Base-by-base conservation (phyloP, 768 basidiomycete genomes). In the Leccinum barrowsii region DNA sequence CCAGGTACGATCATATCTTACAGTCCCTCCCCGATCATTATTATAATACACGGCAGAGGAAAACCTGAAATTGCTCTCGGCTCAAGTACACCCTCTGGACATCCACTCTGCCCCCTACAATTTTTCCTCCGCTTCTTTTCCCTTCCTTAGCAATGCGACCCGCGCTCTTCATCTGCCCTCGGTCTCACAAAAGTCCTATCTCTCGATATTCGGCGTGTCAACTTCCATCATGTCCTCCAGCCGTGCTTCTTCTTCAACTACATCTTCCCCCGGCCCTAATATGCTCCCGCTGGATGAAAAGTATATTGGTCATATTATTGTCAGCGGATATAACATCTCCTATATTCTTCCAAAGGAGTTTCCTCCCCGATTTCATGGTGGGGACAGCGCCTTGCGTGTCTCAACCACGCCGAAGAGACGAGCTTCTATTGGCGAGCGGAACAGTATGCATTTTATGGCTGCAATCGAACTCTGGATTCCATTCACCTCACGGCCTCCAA, bases 401-500 rank as follows among this genome's bases (percentile, higher is more conserved):
- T 70, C 72, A 0, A 40, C 67, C 15, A 65, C 69, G 28, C 76
- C 71, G 56, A 72, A 75, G 55, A 77, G 87, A 56, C 77, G 86
- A 22, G 65, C 77, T 11, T 88, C 87, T 11, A 62, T 88, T 54
- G 60, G 65, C 53, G 87, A 88, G 52, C 81, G 80, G 55, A 82
- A 79, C 53, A 77, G 76, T 37, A 77, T 83, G 50, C 86, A 90
- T 49, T 92, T 91, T 70, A 87, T 92, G 87, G 90, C 86, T 13
- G 90, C 85, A 3, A 81, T 92, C 52, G 87, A 90, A 59, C 78
- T 92, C 72, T 85, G 83, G 80, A 80, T 87, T 22, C 90, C 90
- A 6, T 89, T 82, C 57, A 68, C 83, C 21, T 83, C 82, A 5
- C 79, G 75, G 52, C 90, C 90, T 46, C 87, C 89, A 12, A 78